Base-by-base conservation (phyloP, 2,329 filamentous ascomycete species). In the Fusarium setosum region DNA sequence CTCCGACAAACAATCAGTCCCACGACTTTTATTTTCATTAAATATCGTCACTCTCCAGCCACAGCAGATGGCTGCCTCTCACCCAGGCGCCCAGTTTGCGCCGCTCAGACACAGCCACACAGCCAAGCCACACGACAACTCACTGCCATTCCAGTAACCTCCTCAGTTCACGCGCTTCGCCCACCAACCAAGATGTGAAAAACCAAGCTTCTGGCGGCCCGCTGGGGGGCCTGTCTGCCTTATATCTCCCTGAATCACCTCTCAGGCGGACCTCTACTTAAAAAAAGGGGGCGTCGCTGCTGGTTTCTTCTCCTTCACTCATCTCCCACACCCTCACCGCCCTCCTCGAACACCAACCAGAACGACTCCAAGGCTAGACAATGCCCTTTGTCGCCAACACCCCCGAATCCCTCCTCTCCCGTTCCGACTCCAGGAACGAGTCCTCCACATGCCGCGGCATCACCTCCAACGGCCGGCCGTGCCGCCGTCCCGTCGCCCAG, bases 401-500 rank as follows among this genome's bases (percentile, higher is more conserved):
- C 0, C 94, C 95, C 66, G 94, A 97, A 81, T 90, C 92, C 18
- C 81, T 91, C 24, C 82, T 97, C 59, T 86, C 85, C 57, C 91
- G 94, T 58, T 89, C 89, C 72, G 94, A 97, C 82, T 97, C 93
- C 50, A 93, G 92, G 75, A 90, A 97, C 68, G 90, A 94, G 3
- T 84, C 87, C 2, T 91, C 90, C 12, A 97, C 94, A 75, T 99
- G 96, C 79, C 90, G 90, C 80, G 96, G 96, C 58, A 88, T 98
- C 65, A 97, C 94, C 5, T 85, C 88, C 24, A 88, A 84, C 69
- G 96, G 96, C n/a, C 86, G 89, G 48, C 92, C 93, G 11, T 99
- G 96, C 80, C 88, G 95, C 65, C 87, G 93, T 50, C 83, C 90
- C 6, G 81, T 97, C 32, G 82, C 86, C 18, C 73, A 68, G 75